These are phyloP conservation scores for Trametes maxima DNA, from an alignment of 768 basidiomycete species.

Conservation along the genomic window DNA sequence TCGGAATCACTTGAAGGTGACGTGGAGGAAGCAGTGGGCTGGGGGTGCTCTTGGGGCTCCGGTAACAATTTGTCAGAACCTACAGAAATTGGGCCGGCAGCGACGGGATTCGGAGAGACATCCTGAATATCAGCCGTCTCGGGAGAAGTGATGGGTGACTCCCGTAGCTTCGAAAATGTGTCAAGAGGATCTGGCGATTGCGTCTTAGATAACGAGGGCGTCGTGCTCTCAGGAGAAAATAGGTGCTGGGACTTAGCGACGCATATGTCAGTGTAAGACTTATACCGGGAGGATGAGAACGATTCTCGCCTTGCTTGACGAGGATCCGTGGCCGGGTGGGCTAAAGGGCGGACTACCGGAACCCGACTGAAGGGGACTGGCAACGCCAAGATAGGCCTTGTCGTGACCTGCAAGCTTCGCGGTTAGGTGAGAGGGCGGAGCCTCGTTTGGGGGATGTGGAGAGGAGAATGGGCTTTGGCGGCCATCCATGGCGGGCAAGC, in stretches of 20 bases:
- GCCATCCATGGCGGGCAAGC: too few relatives aligned
- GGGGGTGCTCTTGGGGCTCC: background rate
- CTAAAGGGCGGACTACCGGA: background rate
- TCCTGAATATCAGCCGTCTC: too few relatives aligned
- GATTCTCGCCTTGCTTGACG: background rate
- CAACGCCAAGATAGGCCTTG: too few relatives aligned
- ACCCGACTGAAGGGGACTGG: background rate
- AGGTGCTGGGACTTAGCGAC: background rate
- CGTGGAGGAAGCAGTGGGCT: background rate
- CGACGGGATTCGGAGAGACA: background rate
- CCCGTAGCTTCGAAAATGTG: background rate
- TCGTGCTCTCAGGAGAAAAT: background rate
- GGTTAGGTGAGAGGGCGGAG: too few relatives aligned
- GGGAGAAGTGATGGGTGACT: background rate
- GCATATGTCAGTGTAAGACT: background rate
- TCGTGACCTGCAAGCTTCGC: too few relatives aligned
- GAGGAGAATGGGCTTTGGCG: too few relatives aligned
- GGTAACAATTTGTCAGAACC: background rate
- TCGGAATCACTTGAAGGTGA: constrained; percentile 7
- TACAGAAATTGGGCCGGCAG: background rate
- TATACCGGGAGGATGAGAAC: too few relatives aligned
- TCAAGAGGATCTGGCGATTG: constrained; percentile 5
- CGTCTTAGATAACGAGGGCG: background rate
- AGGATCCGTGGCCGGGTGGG: background rate
- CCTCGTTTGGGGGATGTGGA: too few relatives aligned